Conservation (phyloP, 306 rosid genomes). For the Begonia peltatifolia region DNA sequence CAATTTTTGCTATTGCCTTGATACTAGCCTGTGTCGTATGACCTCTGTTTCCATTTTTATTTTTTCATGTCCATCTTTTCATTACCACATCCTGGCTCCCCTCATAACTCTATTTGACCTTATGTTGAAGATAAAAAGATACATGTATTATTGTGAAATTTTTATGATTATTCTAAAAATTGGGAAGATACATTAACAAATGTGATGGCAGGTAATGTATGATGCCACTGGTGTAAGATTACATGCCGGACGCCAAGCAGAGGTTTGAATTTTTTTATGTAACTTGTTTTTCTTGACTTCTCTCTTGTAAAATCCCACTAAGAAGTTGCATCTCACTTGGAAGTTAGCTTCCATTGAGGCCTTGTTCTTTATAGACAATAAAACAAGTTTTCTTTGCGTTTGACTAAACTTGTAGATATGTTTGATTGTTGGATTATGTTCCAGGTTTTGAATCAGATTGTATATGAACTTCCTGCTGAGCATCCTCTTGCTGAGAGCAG, state of each 20-base stretch:
- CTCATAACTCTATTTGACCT: no score
- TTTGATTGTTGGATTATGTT: background rate
- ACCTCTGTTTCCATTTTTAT: slow-evolving; percentile 3
- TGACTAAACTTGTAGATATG: no score
- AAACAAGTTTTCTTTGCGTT: background rate
- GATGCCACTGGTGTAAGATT: slow-evolving; percentile 98
- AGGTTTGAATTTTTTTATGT: slow-evolving; percentile 43
- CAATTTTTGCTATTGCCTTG: slow-evolving; percentile 64
- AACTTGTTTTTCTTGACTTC: background rate
- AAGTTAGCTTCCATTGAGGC: background rate
- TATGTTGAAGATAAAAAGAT: no score
- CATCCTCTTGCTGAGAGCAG: slow-evolving; percentile 95
- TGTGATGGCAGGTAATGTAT: slow-evolving; percentile 82
- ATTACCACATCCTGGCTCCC: no score
- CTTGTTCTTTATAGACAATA: background rate
- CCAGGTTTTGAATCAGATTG: slow-evolving; percentile 92
- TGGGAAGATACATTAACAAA: slow-evolving; percentile 16
- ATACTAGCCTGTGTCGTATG: slow-evolving; percentile 79
- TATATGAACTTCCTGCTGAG: slow-evolving; percentile 91
- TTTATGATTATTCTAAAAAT: background rate
- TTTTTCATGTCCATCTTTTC: background rate
- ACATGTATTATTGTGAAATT: background rate
- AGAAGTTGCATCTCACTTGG: no score
- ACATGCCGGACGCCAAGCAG: slow-evolving; percentile 99
- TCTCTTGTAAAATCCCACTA: no score